phyloP scores from a whole-genome alignment of 2,329 filamentous ascomycete genomes.

The Alternaria gansuensis region DNA sequence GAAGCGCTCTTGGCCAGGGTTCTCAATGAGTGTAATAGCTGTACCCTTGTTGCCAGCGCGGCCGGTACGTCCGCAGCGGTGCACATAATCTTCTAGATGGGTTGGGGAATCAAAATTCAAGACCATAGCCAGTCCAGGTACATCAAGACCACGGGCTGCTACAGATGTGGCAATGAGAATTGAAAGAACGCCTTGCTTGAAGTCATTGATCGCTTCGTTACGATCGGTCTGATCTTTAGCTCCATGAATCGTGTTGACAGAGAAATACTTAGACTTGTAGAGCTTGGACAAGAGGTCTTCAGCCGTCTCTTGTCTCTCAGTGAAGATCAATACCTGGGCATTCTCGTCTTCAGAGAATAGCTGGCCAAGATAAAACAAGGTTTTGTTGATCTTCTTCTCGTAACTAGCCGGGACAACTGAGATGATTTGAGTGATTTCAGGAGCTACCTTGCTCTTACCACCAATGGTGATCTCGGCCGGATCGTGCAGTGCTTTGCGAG shows the following conservation, averaged over 20 bases:
- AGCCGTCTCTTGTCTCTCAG: slow-evolving; percentile 84
- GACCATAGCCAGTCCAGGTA: slow-evolving; percentile 94
- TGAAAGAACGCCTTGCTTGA: slow-evolving; percentile 77
- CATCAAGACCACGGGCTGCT: slow-evolving; percentile 91
- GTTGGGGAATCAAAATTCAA: slow-evolving; percentile 96
- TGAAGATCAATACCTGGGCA: slow-evolving; percentile 87
- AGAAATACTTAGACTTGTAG: slow-evolving; percentile 57
- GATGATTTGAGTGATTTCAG: slow-evolving; percentile 87
- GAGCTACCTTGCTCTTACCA: slow-evolving; percentile 74
- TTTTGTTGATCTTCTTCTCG: slow-evolving; percentile 84
- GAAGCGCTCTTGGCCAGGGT: slow-evolving; percentile 89
- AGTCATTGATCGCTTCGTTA: slow-evolving; percentile 48
- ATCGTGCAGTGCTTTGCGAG: slow-evolving; percentile 84
- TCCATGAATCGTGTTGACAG: slow-evolving; percentile 74
- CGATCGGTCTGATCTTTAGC: slow-evolving; percentile 66
- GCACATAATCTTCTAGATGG: slow-evolving; percentile 95
- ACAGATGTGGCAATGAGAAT: slow-evolving; percentile 95
- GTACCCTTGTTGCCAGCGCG: slow-evolving; percentile 94
- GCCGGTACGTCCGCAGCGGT: slow-evolving; percentile 90
- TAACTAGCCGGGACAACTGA: slow-evolving; percentile 65
- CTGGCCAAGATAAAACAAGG: slow-evolving; percentile 86
- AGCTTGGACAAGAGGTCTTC: slow-evolving; percentile 47
- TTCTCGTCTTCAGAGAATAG: slow-evolving; percentile 89
- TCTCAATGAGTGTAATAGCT: slow-evolving; percentile 93
- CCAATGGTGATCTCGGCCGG: slow-evolving; percentile 94